Conservation (phyloP, 495 filamentous ascomycete genomes). For the Parathielavia hyrcaniae region DNA sequence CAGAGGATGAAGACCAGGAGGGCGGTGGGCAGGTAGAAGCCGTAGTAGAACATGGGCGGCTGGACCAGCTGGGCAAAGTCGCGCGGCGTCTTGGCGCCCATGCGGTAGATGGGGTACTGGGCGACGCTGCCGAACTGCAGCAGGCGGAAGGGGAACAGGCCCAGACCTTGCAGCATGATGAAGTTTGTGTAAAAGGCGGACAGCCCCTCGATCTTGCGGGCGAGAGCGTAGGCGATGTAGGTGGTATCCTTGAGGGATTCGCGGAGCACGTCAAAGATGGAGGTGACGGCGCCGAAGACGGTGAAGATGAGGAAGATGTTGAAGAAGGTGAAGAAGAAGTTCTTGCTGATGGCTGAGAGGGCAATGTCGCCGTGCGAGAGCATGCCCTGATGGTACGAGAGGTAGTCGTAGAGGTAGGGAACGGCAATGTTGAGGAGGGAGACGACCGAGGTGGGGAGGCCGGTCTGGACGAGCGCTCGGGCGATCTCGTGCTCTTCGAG, state of each 20-base stretch:
- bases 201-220: conserved; percentile 63
- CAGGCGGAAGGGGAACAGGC: conserved; percentile 86
- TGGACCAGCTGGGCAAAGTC: conserved; percentile 80
- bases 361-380: conserved; percentile 93
- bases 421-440: conserved; percentile 83
- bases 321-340: conserved; percentile 99
- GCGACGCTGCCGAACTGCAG: conserved; percentile 81
- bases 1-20: conserved; percentile 90
- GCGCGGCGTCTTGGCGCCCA: conserved; percentile 80
- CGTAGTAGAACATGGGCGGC: conserved; percentile 88
- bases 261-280: conserved; percentile 62
- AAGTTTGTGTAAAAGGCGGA: conserved; percentile 88
- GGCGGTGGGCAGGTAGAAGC: conserved; percentile 88
- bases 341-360: conserved; percentile 91
- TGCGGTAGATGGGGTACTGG: conserved; percentile 72
- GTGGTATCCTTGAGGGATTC: conserved; percentile 71
- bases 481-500: conserved; percentile 61
- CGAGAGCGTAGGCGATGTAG: conserved; percentile 68
- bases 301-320: conserved; percentile 97
- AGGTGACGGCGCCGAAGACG: conserved; percentile 73
- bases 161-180: conserved; percentile 86
- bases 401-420: conserved; percentile 90
- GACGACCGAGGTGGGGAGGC: conserved; percentile 74
- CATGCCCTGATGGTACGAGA: conserved; percentile 87
- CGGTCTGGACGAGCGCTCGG: conserved; percentile 74